Evolutionary conservation across 2,329 filamentous ascomycete genomes (phyloP).

Genomic region (Endothia cerciana): DNA sequence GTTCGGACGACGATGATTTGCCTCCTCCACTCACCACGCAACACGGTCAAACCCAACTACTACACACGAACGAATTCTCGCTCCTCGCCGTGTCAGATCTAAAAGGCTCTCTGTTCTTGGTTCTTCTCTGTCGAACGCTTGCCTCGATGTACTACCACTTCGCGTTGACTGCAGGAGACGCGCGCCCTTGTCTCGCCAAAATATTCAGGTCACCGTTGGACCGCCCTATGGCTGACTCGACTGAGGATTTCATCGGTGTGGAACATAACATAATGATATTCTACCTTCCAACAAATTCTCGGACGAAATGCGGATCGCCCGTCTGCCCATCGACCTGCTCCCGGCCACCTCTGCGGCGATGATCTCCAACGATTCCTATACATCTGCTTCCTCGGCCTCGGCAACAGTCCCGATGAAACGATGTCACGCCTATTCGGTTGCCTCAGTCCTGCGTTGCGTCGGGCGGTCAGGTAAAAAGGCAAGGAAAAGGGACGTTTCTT

Average conservation of each 20-base stretch:
- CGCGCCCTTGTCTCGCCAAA: conserved; percentile 11
- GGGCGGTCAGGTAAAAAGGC: conserved; percentile 3
- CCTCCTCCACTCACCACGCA: conserved; percentile 31
- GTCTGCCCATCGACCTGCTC: conserved; percentile 12
- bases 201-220: conserved; percentile 2
- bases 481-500: conserved; percentile 4
- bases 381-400: conserved; percentile 14
- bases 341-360: conserved; percentile 11
- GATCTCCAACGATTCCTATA: not conserved
- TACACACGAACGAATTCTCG: conserved; percentile 24
- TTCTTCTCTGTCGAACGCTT: conserved; percentile 33
- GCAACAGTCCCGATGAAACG: conserved; percentile 12
- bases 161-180: conserved; percentile 32
- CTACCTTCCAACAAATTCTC: conserved; percentile 22
- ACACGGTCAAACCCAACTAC: conserved; percentile 22
- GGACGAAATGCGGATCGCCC: conserved; percentile 11
- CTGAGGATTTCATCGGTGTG: conserved; percentile 13
- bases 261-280: conserved; percentile 27
- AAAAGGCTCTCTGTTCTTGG: conserved; percentile 20
- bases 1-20: conserved; percentile 89
- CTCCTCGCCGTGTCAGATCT: conserved; percentile 25
- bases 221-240: conserved; percentile 11
- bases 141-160: conserved; percentile 25
- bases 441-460: conserved; percentile 9
- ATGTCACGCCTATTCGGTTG: conserved; percentile 11